Percentiles rank a stretch among this genome's conserved stretches.
phyloP scores from a whole-genome alignment of 2,329 filamentous ascomycete species.

The Colletotrichum spaethianum region DNA sequence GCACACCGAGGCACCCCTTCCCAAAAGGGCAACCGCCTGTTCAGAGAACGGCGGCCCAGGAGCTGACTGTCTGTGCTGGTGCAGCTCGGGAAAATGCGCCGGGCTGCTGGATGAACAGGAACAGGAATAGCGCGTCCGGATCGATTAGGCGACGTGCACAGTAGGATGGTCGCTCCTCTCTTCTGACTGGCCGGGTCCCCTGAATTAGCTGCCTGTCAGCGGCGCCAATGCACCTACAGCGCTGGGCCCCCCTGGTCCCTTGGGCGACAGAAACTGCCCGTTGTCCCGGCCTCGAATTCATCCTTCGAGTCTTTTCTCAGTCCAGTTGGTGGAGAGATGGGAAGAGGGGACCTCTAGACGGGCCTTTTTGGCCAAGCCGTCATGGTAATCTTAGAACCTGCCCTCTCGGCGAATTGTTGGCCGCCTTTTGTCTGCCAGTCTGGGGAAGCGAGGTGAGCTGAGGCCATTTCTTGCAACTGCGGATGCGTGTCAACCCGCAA shows the following conservation, averaged over 20 bases:
- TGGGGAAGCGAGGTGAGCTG: neutral
- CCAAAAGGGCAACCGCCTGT: slow-evolving; percentile 21
- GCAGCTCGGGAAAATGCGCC: neutral
- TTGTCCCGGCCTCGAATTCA: slow-evolving; percentile 2
- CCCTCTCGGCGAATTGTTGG: neutral
- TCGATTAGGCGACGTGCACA: slow-evolving; percentile 7
- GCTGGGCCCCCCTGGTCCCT: neutral
- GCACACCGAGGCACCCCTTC: slow-evolving; percentile 2
- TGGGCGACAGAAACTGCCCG: slow-evolving; percentile 8
- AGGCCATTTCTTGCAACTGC: neutral
- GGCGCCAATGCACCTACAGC: slow-evolving; percentile 23
- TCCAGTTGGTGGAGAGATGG: slow-evolving; percentile 22
- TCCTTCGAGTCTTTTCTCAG: slow-evolving; percentile 7
- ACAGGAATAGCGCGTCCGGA: slow-evolving; percentile 22
- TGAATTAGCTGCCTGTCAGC: slow-evolving; percentile 28
- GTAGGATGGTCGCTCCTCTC: slow-evolving; percentile 4
- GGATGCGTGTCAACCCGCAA: neutral
- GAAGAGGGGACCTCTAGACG: neutral
- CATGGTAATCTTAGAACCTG: neutral
- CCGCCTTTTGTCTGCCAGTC: neutral
- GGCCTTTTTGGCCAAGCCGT: neutral
- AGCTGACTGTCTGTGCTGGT: neutral
- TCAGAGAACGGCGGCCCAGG: slow-evolving; percentile 1
- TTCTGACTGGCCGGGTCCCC: slow-evolving; percentile 16
- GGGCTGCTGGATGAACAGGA: slow-evolving; percentile 20